Base-by-base conservation (phyloP, 176 grass and related monocot genomes). In the Carex parvula region DNA sequence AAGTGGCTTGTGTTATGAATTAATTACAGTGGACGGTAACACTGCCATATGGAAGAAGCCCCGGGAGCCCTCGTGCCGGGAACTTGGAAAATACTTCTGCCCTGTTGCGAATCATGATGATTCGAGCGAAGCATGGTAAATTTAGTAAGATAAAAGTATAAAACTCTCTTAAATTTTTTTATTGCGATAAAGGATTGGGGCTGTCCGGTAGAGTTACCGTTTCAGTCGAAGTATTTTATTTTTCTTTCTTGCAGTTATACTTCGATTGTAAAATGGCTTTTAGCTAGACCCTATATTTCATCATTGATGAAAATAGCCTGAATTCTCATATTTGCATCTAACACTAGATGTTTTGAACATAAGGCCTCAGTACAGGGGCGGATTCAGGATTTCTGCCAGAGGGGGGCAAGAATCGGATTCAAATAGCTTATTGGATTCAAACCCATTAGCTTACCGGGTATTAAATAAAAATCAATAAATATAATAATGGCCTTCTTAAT, bases 31-130 rank as follows among this genome's bases (percentile, higher is more conserved):
- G 57, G 91, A 92, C 11, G 91, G 93, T 44, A 93, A 95, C 79
- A 93, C 93, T 53, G 96, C 91, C 78, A 95, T 98, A 74, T 95
- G 95, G 95, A 91, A 93, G 82, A 98, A 95, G 82, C 85, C 80
- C 56, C 41, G 58, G 55, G 88, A 86, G 13, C 32, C 84, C 66
- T 85, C 89, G 39, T 98, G 92, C 87, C 73, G 79, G 83, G 48
- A 77, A 77, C 88, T 91, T 83, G 85, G 73, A 88, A 85, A 98
- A 84, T 79, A 88, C 55, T 90, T 93, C 75, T 75, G 84, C 61
- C 85, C 94, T 86, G 76, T 91, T 86, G 83, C 60, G 61, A 86
- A 87, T 18, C 66, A 76, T 70, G 89, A 93, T 90, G 93, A 98
- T 82, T 89, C 95, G 55, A 89, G 89, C 41, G 88, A 93, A 92